Evolutionary conservation across 202 grass and related monocot genomes (phyloP).

Genomic region (Zizania palustris): DNA sequence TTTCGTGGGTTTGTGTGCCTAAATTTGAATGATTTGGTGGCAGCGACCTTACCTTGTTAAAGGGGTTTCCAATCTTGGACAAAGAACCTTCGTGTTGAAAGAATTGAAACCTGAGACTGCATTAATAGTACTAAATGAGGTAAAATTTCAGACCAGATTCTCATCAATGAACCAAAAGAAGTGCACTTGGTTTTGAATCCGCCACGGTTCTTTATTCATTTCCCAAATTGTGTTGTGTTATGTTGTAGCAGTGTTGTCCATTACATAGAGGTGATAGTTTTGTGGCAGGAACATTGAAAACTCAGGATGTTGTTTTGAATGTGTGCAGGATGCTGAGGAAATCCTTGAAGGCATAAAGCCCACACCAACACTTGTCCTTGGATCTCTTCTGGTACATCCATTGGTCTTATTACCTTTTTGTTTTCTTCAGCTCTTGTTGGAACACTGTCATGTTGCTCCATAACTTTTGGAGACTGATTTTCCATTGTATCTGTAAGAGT

Average conservation of each 20-base stretch:
- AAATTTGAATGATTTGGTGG: conserved; percentile 44
- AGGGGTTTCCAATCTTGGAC: conserved; percentile 95
- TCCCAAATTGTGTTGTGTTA: background rate
- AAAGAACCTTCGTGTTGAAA: conserved; percentile 79
- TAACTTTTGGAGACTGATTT: conserved; percentile 17
- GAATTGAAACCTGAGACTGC: conserved; percentile 81
- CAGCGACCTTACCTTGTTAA: conserved; percentile 90
- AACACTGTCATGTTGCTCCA: conserved; percentile 22
- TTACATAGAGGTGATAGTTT: background rate
- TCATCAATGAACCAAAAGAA: conserved; percentile 10
- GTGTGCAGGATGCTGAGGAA: conserved; percentile 80
- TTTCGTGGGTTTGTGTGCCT: conserved; percentile 27
- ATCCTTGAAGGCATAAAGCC: conserved; percentile 83
- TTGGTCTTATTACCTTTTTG: conserved; percentile 1
- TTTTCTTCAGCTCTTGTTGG: background rate
- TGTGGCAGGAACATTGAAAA: background rate
- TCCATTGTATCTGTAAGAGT: background rate
- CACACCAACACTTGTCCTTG: conserved; percentile 72
- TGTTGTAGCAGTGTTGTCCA: background rate
- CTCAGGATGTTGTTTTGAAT: conserved; percentile 42
- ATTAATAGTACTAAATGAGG: conserved; percentile 93
- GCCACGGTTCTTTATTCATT: background rate
- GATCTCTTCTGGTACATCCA: conserved; percentile 67
- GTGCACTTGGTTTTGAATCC: background rate
- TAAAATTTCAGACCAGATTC: conserved; percentile 43